Conservation (phyloP, 352 stramenopile species). For the Pythium guiyangense region DNA sequence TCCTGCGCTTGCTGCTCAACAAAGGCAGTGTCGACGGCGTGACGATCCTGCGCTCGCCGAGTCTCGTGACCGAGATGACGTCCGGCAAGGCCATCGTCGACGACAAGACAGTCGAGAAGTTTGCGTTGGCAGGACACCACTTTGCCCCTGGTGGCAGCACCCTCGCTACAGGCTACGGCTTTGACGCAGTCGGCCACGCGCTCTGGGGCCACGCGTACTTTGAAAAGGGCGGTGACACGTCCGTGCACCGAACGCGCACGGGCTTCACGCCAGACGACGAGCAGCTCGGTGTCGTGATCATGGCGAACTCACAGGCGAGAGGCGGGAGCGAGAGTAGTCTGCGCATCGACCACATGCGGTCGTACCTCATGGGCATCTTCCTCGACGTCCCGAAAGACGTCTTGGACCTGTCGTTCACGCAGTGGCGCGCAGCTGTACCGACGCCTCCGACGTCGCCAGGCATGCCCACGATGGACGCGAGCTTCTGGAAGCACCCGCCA, state of each 20-base stretch:
- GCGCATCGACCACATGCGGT: conserved; percentile 50
- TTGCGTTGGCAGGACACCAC: conserved; percentile 37
- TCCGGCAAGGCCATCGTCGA: conserved; percentile 22
- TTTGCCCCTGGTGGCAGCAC: conserved; percentile 40
- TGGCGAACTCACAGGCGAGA: conserved; percentile 61
- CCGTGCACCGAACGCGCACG: conserved; percentile 45
- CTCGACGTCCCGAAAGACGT: conserved; percentile 50
- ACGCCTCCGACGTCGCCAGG: conserved; percentile 28
- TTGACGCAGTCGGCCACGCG: conserved; percentile 46
- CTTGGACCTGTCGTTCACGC: conserved; percentile 35
- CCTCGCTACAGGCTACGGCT: conserved; percentile 52
- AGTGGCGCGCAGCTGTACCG: conserved; percentile 26
- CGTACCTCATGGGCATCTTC: conserved; percentile 62
- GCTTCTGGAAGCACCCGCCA: conserved; percentile 38
- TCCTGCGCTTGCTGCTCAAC: too few species aligned
- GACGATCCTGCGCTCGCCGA: too few species aligned
- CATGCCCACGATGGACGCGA: conserved; percentile 27
- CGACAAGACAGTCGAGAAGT: conserved; percentile 27
- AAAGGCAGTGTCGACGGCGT: too few species aligned
- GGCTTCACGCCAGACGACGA: conserved; percentile 35
- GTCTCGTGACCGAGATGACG: too few species aligned
- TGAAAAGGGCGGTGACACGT: conserved; percentile 62
- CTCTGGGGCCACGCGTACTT: conserved; percentile 63
- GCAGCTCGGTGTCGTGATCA: too few species aligned
- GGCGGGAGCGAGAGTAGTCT: conserved; percentile 26